Conservation (phyloP, 1,284 basidiomycete species). For the Heterobasidion annosum region DNA sequence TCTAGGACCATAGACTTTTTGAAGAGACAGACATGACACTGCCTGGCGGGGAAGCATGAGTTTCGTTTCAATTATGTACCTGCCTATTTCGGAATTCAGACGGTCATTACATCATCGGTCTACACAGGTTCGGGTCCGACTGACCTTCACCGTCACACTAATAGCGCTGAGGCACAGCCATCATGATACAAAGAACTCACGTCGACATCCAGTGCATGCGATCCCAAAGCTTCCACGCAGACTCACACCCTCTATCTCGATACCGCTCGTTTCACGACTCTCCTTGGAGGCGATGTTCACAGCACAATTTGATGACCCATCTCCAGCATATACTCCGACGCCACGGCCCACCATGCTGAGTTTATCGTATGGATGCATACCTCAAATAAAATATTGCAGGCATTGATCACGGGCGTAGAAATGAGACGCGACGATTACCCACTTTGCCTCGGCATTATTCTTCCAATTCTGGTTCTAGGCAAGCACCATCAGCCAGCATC, state of each 20-base stretch:
- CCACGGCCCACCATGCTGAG: background rate
- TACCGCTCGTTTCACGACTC: background rate
- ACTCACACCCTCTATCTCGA: background rate
- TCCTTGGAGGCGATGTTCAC: background rate
- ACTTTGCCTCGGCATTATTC: background rate
- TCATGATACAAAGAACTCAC: background rate
- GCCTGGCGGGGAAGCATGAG: slow-evolving; percentile 6
- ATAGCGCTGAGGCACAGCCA: background rate
- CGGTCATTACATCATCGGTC: background rate
- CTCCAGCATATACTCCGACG: slow-evolving; percentile 4
- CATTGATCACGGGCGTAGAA: background rate
- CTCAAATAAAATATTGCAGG: background rate
- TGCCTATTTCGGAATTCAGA: background rate
- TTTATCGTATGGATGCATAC: background rate
- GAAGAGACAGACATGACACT: slow-evolving; percentile 8
- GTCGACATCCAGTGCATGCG: background rate
- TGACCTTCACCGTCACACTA: too few relatives aligned
- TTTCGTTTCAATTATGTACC: slow-evolving; percentile 7
- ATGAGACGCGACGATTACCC: background rate
- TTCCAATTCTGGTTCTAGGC: slow-evolving; percentile 1
- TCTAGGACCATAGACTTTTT: slow-evolving; percentile 8
- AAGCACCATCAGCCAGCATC: background rate
- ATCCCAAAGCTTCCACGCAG: background rate
- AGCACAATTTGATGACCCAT: slow-evolving; percentile 3
- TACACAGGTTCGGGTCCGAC: too few relatives aligned